Evolutionary conservation across 495 filamentous ascomycete species (phyloP).

Genomic region (Platismatia glauca): DNA sequence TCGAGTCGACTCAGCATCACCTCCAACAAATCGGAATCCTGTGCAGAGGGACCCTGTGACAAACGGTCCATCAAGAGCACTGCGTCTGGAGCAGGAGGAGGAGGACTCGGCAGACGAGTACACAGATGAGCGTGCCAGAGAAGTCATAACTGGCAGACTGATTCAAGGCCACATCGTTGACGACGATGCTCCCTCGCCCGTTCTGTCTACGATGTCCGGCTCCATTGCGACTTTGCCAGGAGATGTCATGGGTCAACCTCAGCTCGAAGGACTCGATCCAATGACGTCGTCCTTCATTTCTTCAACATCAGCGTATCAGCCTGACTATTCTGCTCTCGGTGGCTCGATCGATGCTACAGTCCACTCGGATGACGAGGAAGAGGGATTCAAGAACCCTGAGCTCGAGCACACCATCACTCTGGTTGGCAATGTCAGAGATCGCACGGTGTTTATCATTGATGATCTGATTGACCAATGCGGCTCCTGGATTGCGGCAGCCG

Average conservation of each 20-base stretch:
- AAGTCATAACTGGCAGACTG: conserved; percentile 85
- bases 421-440: conserved; percentile 81
- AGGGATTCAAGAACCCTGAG: conserved; percentile 59
- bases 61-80: conserved; percentile 27
- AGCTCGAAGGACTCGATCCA: conserved; percentile 45
- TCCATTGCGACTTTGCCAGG: conserved; percentile 38
- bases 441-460: conserved; percentile 87
- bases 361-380: conserved; percentile 84
- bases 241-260: conserved; percentile 32
- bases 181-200: conserved; percentile 77
- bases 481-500: conserved; percentile 96
- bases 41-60: conserved; percentile 32
- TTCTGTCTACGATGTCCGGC: conserved; percentile 52
- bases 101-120: conserved; percentile 55
- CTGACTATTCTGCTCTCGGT: conserved; percentile 57
- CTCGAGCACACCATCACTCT: conserved; percentile 91
- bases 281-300: conserved; percentile 63
- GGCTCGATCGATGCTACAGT: conserved; percentile 71
- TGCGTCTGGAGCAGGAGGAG: conserved; percentile 23
- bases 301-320: conserved; percentile 42
- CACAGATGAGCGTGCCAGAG: conserved; percentile 74
- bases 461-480: conserved; percentile 98
- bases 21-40: conserved; percentile 14
- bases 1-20: conserved; percentile 19
- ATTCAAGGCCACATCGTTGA: conserved; percentile 96